These are phyloP conservation scores for Agaricus subrufescens DNA, from an alignment of 768 basidiomycete genomes.

Conservation along the genomic window DNA sequence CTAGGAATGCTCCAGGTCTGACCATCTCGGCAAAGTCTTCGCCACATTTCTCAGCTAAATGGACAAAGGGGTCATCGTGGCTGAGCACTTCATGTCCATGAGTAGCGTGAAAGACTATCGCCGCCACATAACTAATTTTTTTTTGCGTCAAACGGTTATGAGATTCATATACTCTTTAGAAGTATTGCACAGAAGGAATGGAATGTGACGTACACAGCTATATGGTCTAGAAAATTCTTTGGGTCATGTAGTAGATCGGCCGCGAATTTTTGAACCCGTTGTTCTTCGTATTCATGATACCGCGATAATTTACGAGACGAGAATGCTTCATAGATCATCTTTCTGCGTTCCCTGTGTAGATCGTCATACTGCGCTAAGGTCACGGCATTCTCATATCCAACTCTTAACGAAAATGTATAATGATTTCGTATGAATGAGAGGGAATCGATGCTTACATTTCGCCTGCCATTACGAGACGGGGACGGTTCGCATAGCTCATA, in stretches of 20 bases:
- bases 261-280: conserved; percentile 4
- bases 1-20: conserved; percentile 13
- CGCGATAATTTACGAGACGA: conserved; percentile 3
- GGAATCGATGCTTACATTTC: conserved; percentile 17
- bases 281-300: conserved; percentile 6
- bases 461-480: conserved; percentile 24
- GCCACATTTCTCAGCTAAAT: conserved; percentile 7
- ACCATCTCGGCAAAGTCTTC: conserved; percentile 5
- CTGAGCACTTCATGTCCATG: conserved; percentile 6
- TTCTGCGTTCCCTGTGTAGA: conserved; percentile 5
- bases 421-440: background rate
- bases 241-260: conserved; percentile 1
- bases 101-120: conserved; percentile 2
- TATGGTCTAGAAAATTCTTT: background rate
- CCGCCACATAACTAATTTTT: conserved; percentile 8
- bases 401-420: background rate
- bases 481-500: conserved; percentile 26
- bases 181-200: background rate
- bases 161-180: background rate
- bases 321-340: conserved; percentile 8
- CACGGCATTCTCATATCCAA: conserved; percentile 10
- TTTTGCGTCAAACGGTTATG: background rate
- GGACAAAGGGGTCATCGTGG: conserved; percentile 6
- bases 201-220: conserved; percentile 1
- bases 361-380: conserved; percentile 3